Percentiles rank a stretch among this genome's conserved stretches.
phyloP scores from a whole-genome alignment of 352 stramenopile species.

The Halophytophthora batemanensis region DNA sequence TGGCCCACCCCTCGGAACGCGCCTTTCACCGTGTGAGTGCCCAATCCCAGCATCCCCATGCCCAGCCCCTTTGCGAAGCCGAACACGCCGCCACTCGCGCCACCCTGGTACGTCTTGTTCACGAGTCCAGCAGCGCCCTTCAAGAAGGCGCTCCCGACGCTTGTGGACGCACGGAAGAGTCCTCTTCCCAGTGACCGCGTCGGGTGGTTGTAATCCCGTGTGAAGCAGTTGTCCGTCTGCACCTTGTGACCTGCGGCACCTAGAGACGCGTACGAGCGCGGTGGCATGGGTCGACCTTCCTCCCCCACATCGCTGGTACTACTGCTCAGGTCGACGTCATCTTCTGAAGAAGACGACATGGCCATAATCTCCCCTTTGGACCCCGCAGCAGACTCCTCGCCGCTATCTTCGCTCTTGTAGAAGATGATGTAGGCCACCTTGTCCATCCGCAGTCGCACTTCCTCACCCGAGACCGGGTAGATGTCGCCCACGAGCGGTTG shows the following conservation, averaged over 20 bases:
- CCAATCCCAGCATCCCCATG: slow-evolving; percentile 83
- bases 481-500: slow-evolving; percentile 65
- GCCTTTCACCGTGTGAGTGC: slow-evolving; percentile 84
- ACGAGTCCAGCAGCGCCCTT: slow-evolving; percentile 81
- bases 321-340: slow-evolving; percentile 24
- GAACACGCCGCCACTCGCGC: slow-evolving; percentile 79
- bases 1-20: slow-evolving; percentile 82
- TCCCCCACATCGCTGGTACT: slow-evolving; percentile 32
- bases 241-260: slow-evolving; percentile 84
- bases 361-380: slow-evolving; percentile 35
- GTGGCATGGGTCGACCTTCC: slow-evolving; percentile 32
- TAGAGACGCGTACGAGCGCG: slow-evolving; percentile 75
- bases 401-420: slow-evolving; percentile 72
- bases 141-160: slow-evolving; percentile 77
- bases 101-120: slow-evolving; percentile 86
- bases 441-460: slow-evolving; percentile 67
- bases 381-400: slow-evolving; percentile 29
- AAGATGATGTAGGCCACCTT: slow-evolving; percentile 88
- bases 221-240: slow-evolving; percentile 85
- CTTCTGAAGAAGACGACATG: slow-evolving; percentile 49
- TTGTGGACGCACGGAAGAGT: slow-evolving; percentile 82
- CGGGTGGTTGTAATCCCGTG: slow-evolving; percentile 72
- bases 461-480: slow-evolving; percentile 69
- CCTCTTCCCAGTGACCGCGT: slow-evolving; percentile 77
- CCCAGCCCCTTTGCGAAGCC: slow-evolving; percentile 85